Evolutionary conservation across 139 green algal species (phyloP).

Genomic region (Coccomyxa sp.): DNA sequence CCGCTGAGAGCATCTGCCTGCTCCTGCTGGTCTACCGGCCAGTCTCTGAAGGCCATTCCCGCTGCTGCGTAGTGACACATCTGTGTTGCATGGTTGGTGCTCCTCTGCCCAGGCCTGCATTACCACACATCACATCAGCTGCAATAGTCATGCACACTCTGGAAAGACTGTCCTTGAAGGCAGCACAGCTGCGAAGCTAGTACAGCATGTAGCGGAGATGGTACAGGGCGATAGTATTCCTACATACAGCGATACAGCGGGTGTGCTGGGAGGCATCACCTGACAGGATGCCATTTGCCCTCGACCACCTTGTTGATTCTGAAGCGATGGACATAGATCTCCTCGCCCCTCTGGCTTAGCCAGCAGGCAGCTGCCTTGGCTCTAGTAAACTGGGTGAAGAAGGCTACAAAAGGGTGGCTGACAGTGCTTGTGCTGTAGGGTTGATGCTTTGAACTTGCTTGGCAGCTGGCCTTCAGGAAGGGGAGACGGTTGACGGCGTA

Average conservation of each 20-base stretch:
- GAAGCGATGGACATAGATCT: background rate
- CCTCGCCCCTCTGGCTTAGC: background rate
- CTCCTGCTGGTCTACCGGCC: background rate
- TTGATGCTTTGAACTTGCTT: too few species aligned
- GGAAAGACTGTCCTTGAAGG: too few species aligned
- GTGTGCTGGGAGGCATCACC: background rate
- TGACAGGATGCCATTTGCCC: background rate
- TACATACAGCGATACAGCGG: too few species aligned
- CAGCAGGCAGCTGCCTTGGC: background rate
- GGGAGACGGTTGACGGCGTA: background rate
- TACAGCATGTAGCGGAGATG: too few species aligned
- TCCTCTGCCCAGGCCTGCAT: background rate
- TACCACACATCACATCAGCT: too few species aligned
- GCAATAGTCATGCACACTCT: too few species aligned
- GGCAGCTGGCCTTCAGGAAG: background rate
- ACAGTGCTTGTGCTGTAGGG: background rate
- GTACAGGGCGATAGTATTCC: too few species aligned
- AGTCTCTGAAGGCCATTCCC: background rate
- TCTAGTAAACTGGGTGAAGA: background rate
- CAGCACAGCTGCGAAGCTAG: too few species aligned
- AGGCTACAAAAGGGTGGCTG: background rate
- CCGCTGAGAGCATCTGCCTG: background rate
- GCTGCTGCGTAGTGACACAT: background rate
- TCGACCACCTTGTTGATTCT: background rate
- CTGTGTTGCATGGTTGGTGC: background rate